Evolutionary conservation across 1,139 yeast genomes (phyloP).

Genomic region (Candida pseudoviswanathii): DNA sequence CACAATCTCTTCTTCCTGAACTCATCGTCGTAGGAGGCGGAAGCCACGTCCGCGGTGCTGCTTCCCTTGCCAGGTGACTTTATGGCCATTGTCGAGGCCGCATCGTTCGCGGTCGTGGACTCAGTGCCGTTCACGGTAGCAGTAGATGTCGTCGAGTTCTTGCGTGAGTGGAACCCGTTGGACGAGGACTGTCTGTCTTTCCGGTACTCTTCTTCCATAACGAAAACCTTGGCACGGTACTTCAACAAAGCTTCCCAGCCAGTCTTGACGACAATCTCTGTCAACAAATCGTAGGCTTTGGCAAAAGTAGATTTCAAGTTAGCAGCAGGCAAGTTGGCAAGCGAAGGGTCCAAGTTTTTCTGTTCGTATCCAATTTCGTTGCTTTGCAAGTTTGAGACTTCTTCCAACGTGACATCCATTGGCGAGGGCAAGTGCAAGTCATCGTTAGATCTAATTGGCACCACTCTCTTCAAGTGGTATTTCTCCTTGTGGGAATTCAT

Average conservation of each 20-base stretch:
- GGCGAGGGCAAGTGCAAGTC: conserved; percentile 78
- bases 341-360: conserved; percentile 62
- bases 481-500: conserved; percentile 76
- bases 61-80: conserved; percentile 37
- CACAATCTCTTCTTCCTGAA: conserved; percentile 80
- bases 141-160: conserved; percentile 17
- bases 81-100: conserved; percentile 38
- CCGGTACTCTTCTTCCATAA: conserved; percentile 91
- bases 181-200: conserved; percentile 37
- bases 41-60: conserved; percentile 12
- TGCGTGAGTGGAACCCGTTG: conserved; percentile 19
- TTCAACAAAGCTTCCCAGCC: conserved; percentile 92
- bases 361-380: conserved; percentile 54
- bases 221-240: conserved; percentile 81
- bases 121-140: conserved; percentile 4
- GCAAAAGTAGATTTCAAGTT: conserved; percentile 78
- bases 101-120: conserved; percentile 20
- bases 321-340: conserved; percentile 74
- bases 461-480: conserved; percentile 55
- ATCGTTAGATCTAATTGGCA: conserved; percentile 58
- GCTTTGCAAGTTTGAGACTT: conserved; percentile 57
- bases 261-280: conserved; percentile 65
- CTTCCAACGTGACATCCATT: conserved; percentile 71
- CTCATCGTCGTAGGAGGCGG: conserved; percentile 40
- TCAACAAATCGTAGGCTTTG: conserved; percentile 76